A percentile compares a stretch with the other conserved stretches of the same genome.
Conservation (phyloP, 2,329 filamentous ascomycete genomes). For the Botrytis sinoallii region DNA sequence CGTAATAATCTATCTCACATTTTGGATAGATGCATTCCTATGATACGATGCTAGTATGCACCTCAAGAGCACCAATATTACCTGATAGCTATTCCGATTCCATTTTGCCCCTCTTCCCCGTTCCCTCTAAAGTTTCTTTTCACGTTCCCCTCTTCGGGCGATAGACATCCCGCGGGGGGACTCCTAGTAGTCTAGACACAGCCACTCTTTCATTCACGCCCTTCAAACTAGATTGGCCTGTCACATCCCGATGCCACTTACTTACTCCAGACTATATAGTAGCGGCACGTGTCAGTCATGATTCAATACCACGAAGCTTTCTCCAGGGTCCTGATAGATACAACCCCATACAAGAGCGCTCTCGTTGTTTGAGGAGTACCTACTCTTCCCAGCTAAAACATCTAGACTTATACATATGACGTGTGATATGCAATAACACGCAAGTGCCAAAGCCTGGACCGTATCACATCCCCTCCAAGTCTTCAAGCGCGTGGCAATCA, state of each 20-base stretch:
- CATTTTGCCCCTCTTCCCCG: neutral
- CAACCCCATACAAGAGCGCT: neutral
- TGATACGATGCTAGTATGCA: neutral
- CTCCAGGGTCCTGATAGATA: neutral
- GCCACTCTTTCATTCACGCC: neutral
- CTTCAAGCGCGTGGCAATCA: neutral
- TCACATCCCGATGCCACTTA: neutral
- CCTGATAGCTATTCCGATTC: neutral
- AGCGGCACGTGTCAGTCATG: neutral
- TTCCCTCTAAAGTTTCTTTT: neutral
- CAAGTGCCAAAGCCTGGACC: neutral
- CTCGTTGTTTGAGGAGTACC: neutral
- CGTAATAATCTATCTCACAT: neutral
- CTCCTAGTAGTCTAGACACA: neutral
- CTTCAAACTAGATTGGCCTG: neutral
- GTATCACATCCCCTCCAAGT: neutral
- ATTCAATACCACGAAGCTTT: neutral
- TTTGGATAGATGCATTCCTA: neutral
- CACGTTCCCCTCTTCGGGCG: neutral
- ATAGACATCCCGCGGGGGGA: neutral
- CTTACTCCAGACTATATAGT: neutral
- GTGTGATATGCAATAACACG: neutral
- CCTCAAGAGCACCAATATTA: neutral
- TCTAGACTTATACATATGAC: neutral
- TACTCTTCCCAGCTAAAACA: neutral